Conservation (phyloP, 805 yeast genomes). For the Saturnispora galanensis region DNA sequence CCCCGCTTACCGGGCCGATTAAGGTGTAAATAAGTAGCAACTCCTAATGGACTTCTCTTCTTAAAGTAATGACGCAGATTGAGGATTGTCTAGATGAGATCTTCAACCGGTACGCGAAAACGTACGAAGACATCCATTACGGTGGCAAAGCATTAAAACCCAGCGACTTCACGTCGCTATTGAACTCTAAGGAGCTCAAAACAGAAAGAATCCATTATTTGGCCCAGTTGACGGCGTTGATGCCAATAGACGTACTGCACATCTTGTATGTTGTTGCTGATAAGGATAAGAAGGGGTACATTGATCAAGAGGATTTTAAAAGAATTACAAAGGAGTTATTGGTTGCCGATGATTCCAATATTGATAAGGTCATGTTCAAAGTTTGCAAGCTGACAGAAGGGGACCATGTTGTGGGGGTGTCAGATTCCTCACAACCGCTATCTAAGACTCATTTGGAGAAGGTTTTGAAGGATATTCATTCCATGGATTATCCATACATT, state of each 20-base stretch:
- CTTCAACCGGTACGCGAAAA: conserved; percentile 33
- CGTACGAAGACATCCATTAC: background rate
- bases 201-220: conserved; percentile 11
- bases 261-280: conserved; percentile 78
- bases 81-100: conserved; percentile 17
- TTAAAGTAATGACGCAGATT: background rate
- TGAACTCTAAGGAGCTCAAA: conserved; percentile 31
- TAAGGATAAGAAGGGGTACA: conserved; percentile 53
- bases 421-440: conserved; percentile 3
- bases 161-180: conserved; percentile 34
- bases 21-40: background rate
- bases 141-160: conserved; percentile 12
- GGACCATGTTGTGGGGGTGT: conserved; percentile 8
- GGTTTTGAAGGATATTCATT: conserved; percentile 7
- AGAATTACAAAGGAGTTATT: conserved; percentile 48
- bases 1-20: background rate
- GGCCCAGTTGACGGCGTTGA: conserved; percentile 22
- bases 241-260: conserved; percentile 51
- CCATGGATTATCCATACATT: conserved; percentile 11
- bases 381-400: conserved; percentile 40
- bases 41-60: no score
- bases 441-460: conserved; percentile 2
- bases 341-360: conserved; percentile 37
- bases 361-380: conserved; percentile 41
- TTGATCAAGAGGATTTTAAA: conserved; percentile 52